Percentiles rank a stretch among this genome's conserved stretches.
Conservation (phyloP, 2,329 filamentous ascomycete species). For the Penicillium sp. region DNA sequence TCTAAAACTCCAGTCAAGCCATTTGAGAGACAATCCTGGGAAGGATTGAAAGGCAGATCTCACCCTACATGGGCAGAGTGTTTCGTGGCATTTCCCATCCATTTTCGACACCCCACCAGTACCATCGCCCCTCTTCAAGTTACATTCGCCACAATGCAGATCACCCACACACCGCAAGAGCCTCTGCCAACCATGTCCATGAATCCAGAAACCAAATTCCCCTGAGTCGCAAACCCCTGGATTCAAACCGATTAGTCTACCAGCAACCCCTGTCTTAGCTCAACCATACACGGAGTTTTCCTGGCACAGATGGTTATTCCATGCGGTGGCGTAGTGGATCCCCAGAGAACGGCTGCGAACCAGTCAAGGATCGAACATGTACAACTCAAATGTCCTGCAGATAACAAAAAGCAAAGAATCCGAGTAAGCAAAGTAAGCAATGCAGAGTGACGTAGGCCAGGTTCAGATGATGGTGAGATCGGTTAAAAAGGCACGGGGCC, state of each 20-base stretch:
- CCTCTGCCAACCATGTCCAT: background rate
- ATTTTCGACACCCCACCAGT: background rate
- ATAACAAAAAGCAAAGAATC: background rate
- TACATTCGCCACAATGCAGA: conserved; percentile 4
- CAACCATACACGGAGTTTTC: background rate
- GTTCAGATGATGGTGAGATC: background rate
- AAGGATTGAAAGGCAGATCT: background rate
- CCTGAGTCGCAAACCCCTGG: background rate
- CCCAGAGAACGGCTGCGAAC: background rate
- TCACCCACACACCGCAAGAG: conserved; percentile 1
- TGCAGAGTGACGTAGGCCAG: conserved; percentile 2
- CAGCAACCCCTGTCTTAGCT: background rate
- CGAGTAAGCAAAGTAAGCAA: background rate
- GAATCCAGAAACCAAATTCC: background rate
- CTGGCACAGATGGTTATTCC: background rate
- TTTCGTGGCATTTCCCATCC: background rate
- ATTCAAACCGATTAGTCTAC: background rate
- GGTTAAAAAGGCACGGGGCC: conserved; percentile 4
- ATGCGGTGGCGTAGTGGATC: conserved; percentile 9
- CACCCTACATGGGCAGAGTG: background rate
- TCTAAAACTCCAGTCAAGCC: background rate
- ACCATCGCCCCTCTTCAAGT: background rate
- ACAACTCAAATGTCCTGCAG: background rate
- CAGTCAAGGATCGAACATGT: background rate
- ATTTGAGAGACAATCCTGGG: background rate